Percentiles rank a stretch among this genome's conserved stretches.
Evolutionary conservation across 306 rosid species (phyloP).

Genomic region (Phaseolus lunatus): DNA sequence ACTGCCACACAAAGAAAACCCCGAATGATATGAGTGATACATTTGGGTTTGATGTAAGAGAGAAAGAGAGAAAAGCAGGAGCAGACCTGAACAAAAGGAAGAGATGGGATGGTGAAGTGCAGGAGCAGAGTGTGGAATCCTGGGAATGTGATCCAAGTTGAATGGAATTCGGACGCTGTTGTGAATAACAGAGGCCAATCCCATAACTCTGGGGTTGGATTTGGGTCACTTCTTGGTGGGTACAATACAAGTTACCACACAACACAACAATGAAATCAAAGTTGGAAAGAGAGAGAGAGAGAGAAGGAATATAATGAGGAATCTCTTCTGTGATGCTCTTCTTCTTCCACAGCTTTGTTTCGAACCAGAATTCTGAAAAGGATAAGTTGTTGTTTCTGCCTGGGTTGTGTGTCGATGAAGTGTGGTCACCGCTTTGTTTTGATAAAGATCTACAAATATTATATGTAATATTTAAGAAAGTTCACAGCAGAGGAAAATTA

Average conservation of each 20-base stretch:
- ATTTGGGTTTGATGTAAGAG: neutral
- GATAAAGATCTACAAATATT: too few species aligned
- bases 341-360: neutral
- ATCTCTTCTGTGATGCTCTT: neutral
- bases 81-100: conserved; percentile 55
- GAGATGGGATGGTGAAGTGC: conserved; percentile 35
- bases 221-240: neutral
- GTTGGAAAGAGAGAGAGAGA: neutral
- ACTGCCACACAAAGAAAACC: conserved; percentile 50
- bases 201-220: conserved; percentile 49
- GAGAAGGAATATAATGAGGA: neutral
- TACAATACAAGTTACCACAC: neutral
- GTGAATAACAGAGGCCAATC: conserved; percentile 69
- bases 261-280: neutral
- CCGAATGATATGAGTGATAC: neutral
- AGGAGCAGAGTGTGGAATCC: conserved; percentile 45
- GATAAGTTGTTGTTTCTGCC: neutral
- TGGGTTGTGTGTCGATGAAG: neutral
- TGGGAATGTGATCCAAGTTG: conserved; percentile 37
- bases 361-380: neutral
- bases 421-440: neutral
- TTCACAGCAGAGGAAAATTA: too few species aligned
- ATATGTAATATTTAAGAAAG: too few species aligned
- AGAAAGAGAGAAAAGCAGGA: neutral
- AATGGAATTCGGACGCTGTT: conserved; percentile 53